Base-by-base conservation (phyloP, 2,329 filamentous ascomycete species). In the Coniella vitis region DNA sequence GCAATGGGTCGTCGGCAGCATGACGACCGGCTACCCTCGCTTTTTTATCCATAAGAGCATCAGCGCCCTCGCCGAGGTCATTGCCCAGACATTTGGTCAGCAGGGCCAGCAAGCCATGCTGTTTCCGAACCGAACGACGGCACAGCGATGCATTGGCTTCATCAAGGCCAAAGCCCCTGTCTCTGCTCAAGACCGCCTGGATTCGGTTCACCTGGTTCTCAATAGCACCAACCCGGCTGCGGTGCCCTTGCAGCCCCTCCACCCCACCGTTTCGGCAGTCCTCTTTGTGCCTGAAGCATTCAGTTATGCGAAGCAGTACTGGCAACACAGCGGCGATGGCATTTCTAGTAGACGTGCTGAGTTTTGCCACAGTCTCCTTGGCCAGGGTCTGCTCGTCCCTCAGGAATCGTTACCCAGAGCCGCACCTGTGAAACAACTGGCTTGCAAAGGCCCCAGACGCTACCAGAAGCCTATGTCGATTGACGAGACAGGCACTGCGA, bases 251-350 rank as follows among this genome's bases (percentile, higher is more conserved):
- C 68, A 65, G 39, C 70, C 74, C 34, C 65, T 86, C 22, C 69
- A 70, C 2, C 83, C 84, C 0, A 72, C 75, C 9, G 70, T 90
- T 19, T 86, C 78, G 1, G 83, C 82, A 20, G 82, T 95, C 3
- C 63, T 97, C 37, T 89, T 85, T 58, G 79, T 83, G 0, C 71
- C 76, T 39, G 78, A 82, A 12, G 69, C 81, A 16, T 90, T 84
- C 58, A 69, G 79, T 4, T 66, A 86, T 51, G 87, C 89, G n/a
- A 97, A 96, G 65, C 80, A 90, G 60, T 96, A 95, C 61, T 98
- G 93, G 93, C 93, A 97, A 65, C 93, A 98, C 65, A 86, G 87
- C 1, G 93, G 93, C 17, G 90, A 95, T 54, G 93, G 93, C 14
- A 76, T 95, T 13, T 96, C 90, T 1, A 96, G 90, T 63, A 83